Base-by-base conservation (phyloP, 176 grass and related monocot species). In the Oryza nivara region DNA sequence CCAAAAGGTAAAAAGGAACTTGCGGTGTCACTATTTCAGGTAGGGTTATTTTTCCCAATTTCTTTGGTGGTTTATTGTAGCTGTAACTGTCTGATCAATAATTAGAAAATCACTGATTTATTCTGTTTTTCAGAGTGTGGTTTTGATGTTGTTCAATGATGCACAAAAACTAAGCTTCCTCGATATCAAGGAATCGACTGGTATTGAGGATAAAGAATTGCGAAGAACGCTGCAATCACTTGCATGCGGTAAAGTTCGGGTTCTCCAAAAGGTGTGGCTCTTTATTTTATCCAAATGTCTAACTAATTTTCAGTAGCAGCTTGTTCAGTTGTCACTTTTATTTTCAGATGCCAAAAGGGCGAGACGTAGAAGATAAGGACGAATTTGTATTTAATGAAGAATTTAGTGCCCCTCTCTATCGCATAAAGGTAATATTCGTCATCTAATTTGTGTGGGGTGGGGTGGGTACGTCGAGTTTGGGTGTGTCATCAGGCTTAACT, bases 1-100 rank as follows among this genome's bases (percentile, higher is more conserved):
- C 97, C 92, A 13, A 96, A 94, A 94, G 97, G 93, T 76, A 99
- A 91, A 96, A 99, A 99, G 77, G 97, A 99, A 91, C 86, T 96
- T 64, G 92, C 93, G n/a, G 97, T 99, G 68, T 99, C 97, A 94
- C 73, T 99, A 77, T 99, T 96, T 84, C 93, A 99, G 93, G 97
- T 99, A 65, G 13, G 83, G 72, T 60, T 30, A 32, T 80, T 84
- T 52, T 60, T 58, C 46, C 35, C 69, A 49, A 12, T 70, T 51
- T 30, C 88, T 70, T 58, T 25, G 3, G 23, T 65, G 64, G 30
- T 47, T 84, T 89, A 77, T 85, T 4, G 3, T 80, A 67, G 41
- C 30, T 32, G 68, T 68, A 66, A 74, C 47, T 48, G 64, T 70
- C 14, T 84, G 32, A 84, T 26, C 32, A 25, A 70, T 69, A 70